These are phyloP conservation scores for Aspergillus asperescens DNA, from an alignment of 495 filamentous ascomycete species.

Conservation along the genomic window DNA sequence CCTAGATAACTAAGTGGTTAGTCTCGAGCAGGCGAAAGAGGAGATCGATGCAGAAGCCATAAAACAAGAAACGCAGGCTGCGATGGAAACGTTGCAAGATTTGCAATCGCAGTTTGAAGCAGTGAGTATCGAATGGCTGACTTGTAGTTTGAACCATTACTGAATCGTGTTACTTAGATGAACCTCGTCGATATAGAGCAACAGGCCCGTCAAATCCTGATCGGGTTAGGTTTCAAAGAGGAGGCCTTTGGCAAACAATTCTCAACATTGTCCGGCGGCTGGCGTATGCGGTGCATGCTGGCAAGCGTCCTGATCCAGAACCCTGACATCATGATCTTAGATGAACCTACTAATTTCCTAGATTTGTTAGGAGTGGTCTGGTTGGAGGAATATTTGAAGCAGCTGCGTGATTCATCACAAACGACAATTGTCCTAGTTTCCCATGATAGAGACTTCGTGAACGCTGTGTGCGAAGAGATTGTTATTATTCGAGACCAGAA, in stretches of 20 bases:
- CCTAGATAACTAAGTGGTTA: conserved; percentile 22
- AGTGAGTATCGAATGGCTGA: conserved; percentile 26
- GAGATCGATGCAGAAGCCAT: conserved; percentile 50
- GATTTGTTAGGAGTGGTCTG: conserved; percentile 79
- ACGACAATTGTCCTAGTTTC: conserved; percentile 63
- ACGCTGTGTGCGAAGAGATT: conserved; percentile 68
- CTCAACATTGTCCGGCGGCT: conserved; percentile 67
- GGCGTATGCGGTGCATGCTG: conserved; percentile 68
- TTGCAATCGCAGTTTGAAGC: conserved; percentile 53
- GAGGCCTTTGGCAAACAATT: conserved; percentile 51
- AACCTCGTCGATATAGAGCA: conserved; percentile 47
- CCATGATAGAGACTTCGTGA: conserved; percentile 72
- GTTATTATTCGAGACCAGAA: conserved; percentile 64
- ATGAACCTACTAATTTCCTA: conserved; percentile 83
- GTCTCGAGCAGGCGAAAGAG: conserved; percentile 48
- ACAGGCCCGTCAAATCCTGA: conserved; percentile 57
- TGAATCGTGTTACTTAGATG: conserved; percentile 25
- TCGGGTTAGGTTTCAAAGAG: conserved; percentile 68
- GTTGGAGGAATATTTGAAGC: conserved; percentile 65
- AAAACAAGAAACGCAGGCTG: conserved; percentile 57
- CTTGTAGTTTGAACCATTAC: background rate
- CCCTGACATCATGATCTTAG: conserved; percentile 75
- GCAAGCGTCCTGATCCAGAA: conserved; percentile 62
- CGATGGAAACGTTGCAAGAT: conserved; percentile 56
- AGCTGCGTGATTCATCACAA: conserved; percentile 37